Conservation (phyloP, 2,329 filamentous ascomycete species). For the Scytalidium lignicola region DNA sequence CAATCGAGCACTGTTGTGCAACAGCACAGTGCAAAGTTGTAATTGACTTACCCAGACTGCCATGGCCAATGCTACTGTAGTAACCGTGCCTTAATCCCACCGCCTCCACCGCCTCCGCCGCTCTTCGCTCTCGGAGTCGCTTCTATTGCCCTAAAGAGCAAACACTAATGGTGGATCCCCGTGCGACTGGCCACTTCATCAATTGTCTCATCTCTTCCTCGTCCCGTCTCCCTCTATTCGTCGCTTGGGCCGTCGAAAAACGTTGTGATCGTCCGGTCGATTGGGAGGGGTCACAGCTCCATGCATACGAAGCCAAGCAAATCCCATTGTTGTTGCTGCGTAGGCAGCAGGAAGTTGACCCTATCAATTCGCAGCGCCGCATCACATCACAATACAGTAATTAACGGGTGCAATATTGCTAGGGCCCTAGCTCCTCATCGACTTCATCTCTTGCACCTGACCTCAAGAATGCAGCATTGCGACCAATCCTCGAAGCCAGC, state of each 20-base stretch:
- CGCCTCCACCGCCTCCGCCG: neutral
- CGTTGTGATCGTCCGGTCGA: neutral
- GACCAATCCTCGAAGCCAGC: neutral
- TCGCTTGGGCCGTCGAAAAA: neutral
- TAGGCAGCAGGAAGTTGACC: too few species aligned
- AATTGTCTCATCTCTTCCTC: neutral
- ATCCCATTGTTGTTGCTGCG: too few species aligned
- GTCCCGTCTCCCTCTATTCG: neutral
- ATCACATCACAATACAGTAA: too few species aligned
- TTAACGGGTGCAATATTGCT: too few species aligned
- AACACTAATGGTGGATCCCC: neutral
- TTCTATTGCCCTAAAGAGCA: neutral
- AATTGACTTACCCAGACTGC: too few species aligned
- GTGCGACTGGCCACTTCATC: too few species aligned
- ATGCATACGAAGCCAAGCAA: neutral
- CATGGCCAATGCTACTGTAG: too few species aligned
- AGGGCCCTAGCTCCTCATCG: too few species aligned
- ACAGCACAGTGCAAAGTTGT: too few species aligned
- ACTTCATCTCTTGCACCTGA: neutral
- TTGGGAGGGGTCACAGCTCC: neutral
- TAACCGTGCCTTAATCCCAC: neutral
- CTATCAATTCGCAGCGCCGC: neutral
- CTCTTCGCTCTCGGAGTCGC: neutral
- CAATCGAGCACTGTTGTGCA: too few species aligned
- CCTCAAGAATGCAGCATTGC: neutral